Evolutionary conservation across 164 flowering plant species (phyloP), one percentile per base, ranked within the genome.

Genomic region (Vitis cinerea): DNA sequence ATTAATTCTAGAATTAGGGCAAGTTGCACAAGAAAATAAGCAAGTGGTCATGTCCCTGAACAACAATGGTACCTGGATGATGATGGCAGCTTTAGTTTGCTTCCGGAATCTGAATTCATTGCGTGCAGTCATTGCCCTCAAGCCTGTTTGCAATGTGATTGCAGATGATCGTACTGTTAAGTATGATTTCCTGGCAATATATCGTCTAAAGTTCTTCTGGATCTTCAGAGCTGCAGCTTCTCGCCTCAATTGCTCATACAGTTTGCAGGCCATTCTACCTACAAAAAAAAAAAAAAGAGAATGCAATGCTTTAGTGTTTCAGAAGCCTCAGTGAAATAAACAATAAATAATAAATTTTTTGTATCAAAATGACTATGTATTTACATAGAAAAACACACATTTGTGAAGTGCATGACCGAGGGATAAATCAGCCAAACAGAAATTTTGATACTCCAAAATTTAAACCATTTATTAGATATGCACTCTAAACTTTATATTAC

Each of bases 241-340:
- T 68, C 75, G 74, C 71, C 87, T 81, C 67, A 90, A 72, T 68
- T 83, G 70, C 77, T 87, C 89, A 72, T 74, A 87, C 63, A 85
- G 66, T 72, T 83, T 86, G 66, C 87, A 61, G 51, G 90, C 91
- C 74, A 82, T 61, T 78, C 72, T 79, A 78, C 87, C 96, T 90
- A 58, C 71, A 73, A 17, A 48, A 29, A 50, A 9, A 23, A 23
- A 48, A 29, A 50, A 59, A n/a, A 50, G 69, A 37, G 11, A 30
- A 15, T 54, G 49, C 60, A 66, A 16, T 37, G 44, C 6, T 37
- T 58, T 58, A 13, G 10, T 6, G 30, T 60, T 23, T 10, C 44
- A 61, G 15, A 61, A 27, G 44, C 44, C 44, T 37, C 7, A 37
- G 44, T 37, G 44, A 37, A 37, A 37, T 37, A 37, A 37, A 37